Evolutionary conservation across 805 yeast species (phyloP).

Genomic region (Saturnispora sanitii): DNA sequence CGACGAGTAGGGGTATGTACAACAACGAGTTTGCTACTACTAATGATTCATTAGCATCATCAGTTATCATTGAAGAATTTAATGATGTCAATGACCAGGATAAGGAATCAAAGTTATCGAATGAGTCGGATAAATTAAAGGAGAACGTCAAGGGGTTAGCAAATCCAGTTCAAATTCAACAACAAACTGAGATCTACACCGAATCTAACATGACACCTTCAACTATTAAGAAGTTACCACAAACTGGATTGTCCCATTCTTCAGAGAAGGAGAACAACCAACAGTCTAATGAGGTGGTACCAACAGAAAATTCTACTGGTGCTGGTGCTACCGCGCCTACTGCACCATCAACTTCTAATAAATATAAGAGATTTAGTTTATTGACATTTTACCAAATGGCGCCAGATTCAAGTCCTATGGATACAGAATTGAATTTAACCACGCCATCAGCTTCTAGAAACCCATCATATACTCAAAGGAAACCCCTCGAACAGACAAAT

Average conservation of each 20-base stretch:
- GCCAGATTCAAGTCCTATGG: conserved; percentile 13
- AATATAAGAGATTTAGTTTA: conserved; percentile 26
- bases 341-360: conserved; percentile 5
- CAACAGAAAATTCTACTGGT: no score
- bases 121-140: conserved; percentile 3
- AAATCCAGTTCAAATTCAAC: conserved; percentile 2
- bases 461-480: conserved; percentile 2
- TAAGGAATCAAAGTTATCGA: conserved; percentile 2
- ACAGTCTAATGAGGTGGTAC: no score
- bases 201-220: background rate
- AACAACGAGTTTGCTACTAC: conserved; percentile 12
- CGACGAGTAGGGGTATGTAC: conserved; percentile 9
- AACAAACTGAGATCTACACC: conserved; percentile 4
- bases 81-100: background rate
- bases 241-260: background rate
- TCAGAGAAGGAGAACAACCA: conserved; percentile 9
- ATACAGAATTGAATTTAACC: conserved; percentile 3
- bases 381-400: conserved; percentile 22
- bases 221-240: background rate
- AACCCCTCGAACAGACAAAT: conserved; percentile 14
- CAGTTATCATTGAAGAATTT: conserved; percentile 22
- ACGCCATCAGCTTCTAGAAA: background rate
- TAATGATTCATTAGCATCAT: conserved; percentile 17
- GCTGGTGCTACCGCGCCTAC: background rate
- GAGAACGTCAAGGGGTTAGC: conserved; percentile 2